Base-by-base conservation (phyloP, 306 rosid species). In the Urtica urens region DNA sequence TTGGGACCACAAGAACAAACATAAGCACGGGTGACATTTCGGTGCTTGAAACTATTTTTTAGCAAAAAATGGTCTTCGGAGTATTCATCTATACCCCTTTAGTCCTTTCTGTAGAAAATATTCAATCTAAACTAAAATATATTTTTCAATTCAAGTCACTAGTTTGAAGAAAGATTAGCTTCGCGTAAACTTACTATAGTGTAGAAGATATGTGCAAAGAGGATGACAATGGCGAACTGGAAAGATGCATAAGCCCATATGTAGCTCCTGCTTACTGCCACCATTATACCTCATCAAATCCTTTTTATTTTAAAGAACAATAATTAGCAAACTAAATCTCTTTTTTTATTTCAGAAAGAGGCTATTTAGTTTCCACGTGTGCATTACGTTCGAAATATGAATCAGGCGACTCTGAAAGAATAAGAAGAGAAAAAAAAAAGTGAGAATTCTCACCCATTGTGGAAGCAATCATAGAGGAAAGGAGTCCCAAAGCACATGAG, bases 381-480 rank as follows among this genome's bases (percentile, higher is more conserved):
- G 13, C 17, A 26, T 4, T 1, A 11, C 9, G 31, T 15, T 11
- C n/a, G 11, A 21, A 68, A 5, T 12, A 9, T 30, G 46, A 48
- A 14, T 30, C 23, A 12, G 19, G 25, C 27, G 20, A 43, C 17
- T 27, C 25, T 46, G 5, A 22, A 23, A 12, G 11, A 13, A 53
- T 37, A 49, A 33, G 7, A 46, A 39, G 27, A 27, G 34, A 41
- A 33, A 18, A 58, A 48, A 47, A 34, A n/a, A n/a, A n/a, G n/a
- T n/a, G n/a, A n/a, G n/a, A n/a, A n/a, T n/a, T n/a, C 65, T 64
- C 66, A 86, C 96, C 96, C 94, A 79, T 82, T 41, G 83, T 68
- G 55, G 96, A 79, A 33, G 94, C 81, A 49, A 79, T 71, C 72
- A 82, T 55, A 23, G 96, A 77, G 42, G 96, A 77, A 57, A 79